Conservation (phyloP, 805 yeast genomes). For the Grigorovia jiainica region DNA sequence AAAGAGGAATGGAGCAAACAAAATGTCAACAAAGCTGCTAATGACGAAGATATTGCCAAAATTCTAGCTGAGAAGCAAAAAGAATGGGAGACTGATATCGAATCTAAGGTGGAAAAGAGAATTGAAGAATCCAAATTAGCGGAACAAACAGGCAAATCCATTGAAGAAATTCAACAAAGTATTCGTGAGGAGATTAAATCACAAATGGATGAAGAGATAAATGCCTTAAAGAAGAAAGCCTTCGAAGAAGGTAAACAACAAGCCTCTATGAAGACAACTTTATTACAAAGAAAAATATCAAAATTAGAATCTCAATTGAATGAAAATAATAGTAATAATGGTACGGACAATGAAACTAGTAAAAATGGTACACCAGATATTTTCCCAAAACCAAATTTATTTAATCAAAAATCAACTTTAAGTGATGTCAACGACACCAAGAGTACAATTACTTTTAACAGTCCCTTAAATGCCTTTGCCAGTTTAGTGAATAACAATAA, state of each 20-base stretch:
- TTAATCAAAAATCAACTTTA: slow-evolving; percentile 1
- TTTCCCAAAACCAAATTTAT: background rate
- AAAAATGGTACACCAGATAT: background rate
- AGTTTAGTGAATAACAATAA: too few species aligned
- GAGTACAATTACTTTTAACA: background rate
- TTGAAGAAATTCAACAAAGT: slow-evolving; percentile 5
- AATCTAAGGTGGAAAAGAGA: slow-evolving; percentile 12
- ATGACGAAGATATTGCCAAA: slow-evolving; percentile 51
- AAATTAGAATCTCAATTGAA: slow-evolving; percentile 20
- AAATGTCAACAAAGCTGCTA: slow-evolving; percentile 6
- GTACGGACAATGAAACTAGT: background rate
- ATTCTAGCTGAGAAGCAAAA: slow-evolving; percentile 35
- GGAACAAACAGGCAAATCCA: slow-evolving; percentile 4
- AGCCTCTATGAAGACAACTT: slow-evolving; percentile 24
- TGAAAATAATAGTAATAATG: background rate
- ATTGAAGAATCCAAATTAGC: slow-evolving; percentile 5
- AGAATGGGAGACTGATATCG: slow-evolving; percentile 19
- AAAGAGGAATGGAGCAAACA: slow-evolving; percentile 22
- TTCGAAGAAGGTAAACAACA: slow-evolving; percentile 29
- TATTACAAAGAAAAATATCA: slow-evolving; percentile 21
- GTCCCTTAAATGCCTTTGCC: background rate
- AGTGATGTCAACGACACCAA: background rate
- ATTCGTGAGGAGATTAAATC: slow-evolving; percentile 14
- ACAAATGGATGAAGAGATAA: slow-evolving; percentile 12
- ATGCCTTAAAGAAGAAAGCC: slow-evolving; percentile 18